Base-by-base conservation (phyloP, 768 basidiomycete genomes). In the Leccinum fibrillosum region DNA sequence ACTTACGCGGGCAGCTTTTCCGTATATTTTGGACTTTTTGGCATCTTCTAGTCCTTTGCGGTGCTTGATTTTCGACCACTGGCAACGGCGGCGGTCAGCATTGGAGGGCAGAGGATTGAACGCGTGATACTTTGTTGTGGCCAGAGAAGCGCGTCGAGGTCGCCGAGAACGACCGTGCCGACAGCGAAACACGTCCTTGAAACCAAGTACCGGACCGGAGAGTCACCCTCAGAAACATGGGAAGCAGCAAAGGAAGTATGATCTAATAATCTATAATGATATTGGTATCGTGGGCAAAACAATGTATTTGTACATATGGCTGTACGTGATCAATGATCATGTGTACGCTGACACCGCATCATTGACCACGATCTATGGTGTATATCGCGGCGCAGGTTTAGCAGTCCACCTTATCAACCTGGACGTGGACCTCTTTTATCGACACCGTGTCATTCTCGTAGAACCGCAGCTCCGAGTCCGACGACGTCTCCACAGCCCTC, bases 1-100 rank as follows among this genome's bases (percentile, higher is more conserved):
- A 63, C 85, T 39, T 69, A 89, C 88, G 57, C 79, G 76, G 57
- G 76, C 77, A 15, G 81, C 79, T 67, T 76, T 84, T 34, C 81
- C 76, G 50, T 83, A 86, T n/a, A 85, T 49, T 45, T 75, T 74
- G 53, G 85, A 81, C 67, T 82, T 86, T 63, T 82, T 80, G 8
- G 77, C 75, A 66, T 89, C 88, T 61, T 79, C 82, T n/a, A 77
- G 72, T 17, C 85, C 87, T 65, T 89, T 89, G 66, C 78, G 82
- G 55, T 85, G 80, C 66, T 88, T 87, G 66, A 89, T 89, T 78
- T 89, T 89, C 0, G 87, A 87, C 87, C 86, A 89, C 87, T 89
- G 58, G 32, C 8, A 4, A 49, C 12, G 12, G 3, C 42, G 10
- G 42, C 11, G 32, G 57, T 69, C 57, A 58, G 54, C 23, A 15